Evolutionary conservation across 1,284 basidiomycete genomes (phyloP), one percentile per base, ranked within the genome.

Genomic region (Sanghuangporus weigelae): DNA sequence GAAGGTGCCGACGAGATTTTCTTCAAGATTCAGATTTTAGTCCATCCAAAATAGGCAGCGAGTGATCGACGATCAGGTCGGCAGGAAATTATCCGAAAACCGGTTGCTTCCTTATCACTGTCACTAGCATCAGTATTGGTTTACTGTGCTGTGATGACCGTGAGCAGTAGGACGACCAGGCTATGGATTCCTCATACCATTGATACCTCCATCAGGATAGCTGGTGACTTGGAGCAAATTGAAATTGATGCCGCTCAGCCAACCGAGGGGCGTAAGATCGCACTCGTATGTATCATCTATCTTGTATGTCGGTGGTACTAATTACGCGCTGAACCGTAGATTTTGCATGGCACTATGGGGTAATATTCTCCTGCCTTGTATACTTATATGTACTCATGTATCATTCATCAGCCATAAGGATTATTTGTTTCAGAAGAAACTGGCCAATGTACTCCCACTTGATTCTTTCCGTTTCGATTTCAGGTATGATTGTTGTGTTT

Each of bases 381-480:
- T 21, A 35, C 26, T 40, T 48, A 12, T 40, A 42, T 16, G 56
- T 23, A 19, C 36, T 14, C 11, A 36, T 64, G 46, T 10, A 62
- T 62, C 48, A 42, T 42, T 53, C 21, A 65, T 31, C 72, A 92
- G 90, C 68, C 90, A 92, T 72, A 92, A 92, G 69, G 88, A 94
- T 72, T 93, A 93, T 75, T 74, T 92, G 57, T 93, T 89, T 76
- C 89, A 90, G 73, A 87, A 86, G 69, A 82, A 80, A n/a, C 82
- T 93, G 11, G 89, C 87, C 0, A 71, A 75, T 26, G 78, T 77
- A n/a, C 73, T 93, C 7, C 87, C 89, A 0, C 72, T 90, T 35
- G 91, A 93, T 72, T 91, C 89, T 1, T 92, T 93, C 71, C 82
- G 91, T 39, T 92, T 94, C 70, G 92, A 94, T 71, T 94, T 94